Conservation (phyloP, 148 eudicot species). For the Gaultheria prostrata region DNA sequence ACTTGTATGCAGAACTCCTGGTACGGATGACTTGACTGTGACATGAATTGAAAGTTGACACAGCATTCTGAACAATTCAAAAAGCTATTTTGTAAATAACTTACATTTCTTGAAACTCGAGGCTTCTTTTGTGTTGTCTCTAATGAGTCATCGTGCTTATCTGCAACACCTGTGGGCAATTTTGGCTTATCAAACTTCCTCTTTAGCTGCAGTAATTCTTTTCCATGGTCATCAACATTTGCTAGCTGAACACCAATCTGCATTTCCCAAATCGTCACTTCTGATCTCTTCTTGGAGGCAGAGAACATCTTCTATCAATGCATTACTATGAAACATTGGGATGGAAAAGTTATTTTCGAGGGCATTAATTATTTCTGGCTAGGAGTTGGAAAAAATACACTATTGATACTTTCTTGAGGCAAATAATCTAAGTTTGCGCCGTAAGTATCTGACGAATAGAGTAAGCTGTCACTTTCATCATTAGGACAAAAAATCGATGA, state of each 20-base stretch:
- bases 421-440: too few relatives aligned
- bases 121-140: slow-evolving; percentile 45
- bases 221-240: neutral
- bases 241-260: slow-evolving; percentile 15
- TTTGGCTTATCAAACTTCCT: slow-evolving; percentile 21
- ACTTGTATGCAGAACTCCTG: too few relatives aligned
- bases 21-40: neutral
- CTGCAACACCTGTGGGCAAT: neutral
- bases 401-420: too few relatives aligned
- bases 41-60: neutral
- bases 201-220: slow-evolving; percentile 4
- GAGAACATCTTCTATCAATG: slow-evolving; percentile 19
- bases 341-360: slow-evolving; percentile 7
- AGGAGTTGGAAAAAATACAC: too few relatives aligned
- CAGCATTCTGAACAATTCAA: neutral
- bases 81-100: neutral
- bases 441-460: too few relatives aligned
- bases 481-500: too few relatives aligned
- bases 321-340: slow-evolving; percentile 15
- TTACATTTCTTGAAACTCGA: slow-evolving; percentile 42
- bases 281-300: slow-evolving; percentile 12
- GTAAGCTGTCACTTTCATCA: too few relatives aligned
- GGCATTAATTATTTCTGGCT: too few relatives aligned
- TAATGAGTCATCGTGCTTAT: neutral
- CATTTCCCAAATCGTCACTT: slow-evolving; percentile 12